phyloP scores from a whole-genome alignment of 2,329 filamentous ascomycete species.

The Penicillium sp. region DNA sequence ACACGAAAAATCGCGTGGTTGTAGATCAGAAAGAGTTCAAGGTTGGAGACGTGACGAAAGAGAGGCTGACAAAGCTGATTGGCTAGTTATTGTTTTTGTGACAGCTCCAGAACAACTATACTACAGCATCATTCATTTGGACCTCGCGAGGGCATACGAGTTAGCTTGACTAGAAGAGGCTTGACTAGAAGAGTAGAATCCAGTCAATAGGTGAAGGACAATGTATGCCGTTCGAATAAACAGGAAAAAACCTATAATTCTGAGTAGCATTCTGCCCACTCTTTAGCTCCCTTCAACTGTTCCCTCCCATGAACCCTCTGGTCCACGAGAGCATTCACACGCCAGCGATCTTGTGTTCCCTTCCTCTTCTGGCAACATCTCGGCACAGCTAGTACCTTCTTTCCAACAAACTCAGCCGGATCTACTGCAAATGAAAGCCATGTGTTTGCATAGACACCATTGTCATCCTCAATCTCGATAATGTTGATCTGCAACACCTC shows the following conservation, averaged over 20 bases:
- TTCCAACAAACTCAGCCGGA: conserved; percentile 36
- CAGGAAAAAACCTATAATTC: no score
- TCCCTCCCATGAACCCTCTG: conserved; percentile 9
- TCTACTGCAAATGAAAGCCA: conserved; percentile 35
- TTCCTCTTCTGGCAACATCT: conserved; percentile 42
- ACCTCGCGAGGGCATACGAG: no score
- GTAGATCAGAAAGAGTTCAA: no score
- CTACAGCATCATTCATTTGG: background rate
- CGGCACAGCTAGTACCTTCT: conserved; percentile 42
- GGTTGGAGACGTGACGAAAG: no score
- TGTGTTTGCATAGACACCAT: conserved; percentile 34
- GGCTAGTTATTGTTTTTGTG: no score
- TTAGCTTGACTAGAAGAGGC: no score
- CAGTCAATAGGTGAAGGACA: no score
- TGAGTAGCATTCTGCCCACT: background rate
- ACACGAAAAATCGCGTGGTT: no score
- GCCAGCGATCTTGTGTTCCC: conserved; percentile 33
- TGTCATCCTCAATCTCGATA: conserved; percentile 39
- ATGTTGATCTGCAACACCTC: conserved; percentile 45
- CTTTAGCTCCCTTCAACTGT: background rate
- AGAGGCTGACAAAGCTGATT: no score
- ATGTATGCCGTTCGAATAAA: no score
- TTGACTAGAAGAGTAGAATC: no score
- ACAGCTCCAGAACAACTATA: background rate
- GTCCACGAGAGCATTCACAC: conserved; percentile 30